Evolutionary conservation across 2,329 filamentous ascomycete species (phyloP).

Genomic region (Aspergillus quadrilineatus): DNA sequence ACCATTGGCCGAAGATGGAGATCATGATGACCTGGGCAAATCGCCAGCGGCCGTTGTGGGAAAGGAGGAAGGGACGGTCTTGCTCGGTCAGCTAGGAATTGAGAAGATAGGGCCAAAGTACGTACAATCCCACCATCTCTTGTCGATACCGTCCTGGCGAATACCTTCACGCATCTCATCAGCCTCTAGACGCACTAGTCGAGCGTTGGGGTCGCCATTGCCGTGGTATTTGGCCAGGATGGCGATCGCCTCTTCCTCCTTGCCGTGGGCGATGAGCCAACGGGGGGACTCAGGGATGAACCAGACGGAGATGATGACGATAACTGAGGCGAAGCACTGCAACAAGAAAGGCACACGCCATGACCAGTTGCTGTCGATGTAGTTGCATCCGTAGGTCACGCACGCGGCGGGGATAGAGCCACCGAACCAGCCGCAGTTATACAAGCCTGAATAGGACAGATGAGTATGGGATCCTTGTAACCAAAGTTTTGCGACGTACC

Average conservation of each 20-base stretch:
- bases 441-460: constrained; percentile 37
- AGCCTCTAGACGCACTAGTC: constrained; percentile 27
- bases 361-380: constrained; percentile 48
- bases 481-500: not conserved
- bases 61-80: constrained; percentile 48
- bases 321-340: constrained; percentile 61
- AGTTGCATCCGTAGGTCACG: constrained; percentile 50
- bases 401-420: constrained; percentile 53
- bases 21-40: constrained; percentile 53
- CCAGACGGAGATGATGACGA: constrained; percentile 57
- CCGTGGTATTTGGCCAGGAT: constrained; percentile 29
- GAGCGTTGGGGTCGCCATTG: constrained; percentile 27
- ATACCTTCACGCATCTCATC: constrained; percentile 41
- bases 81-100: not conserved
- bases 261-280: constrained; percentile 26
- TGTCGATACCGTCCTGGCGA: constrained; percentile 48
- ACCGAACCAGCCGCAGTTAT: constrained; percentile 57
- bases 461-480: not conserved
- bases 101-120: not conserved
- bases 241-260: constrained; percentile 22
- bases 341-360: constrained; percentile 68
- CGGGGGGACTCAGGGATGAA: constrained; percentile 48
- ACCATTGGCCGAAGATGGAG: constrained; percentile 53
- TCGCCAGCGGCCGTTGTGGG: constrained; percentile 51
- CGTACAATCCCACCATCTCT: constrained; percentile 50